Evolutionary conservation across 2,329 filamentous ascomycete genomes (phyloP).

Genomic region (Daldinia sp.): DNA sequence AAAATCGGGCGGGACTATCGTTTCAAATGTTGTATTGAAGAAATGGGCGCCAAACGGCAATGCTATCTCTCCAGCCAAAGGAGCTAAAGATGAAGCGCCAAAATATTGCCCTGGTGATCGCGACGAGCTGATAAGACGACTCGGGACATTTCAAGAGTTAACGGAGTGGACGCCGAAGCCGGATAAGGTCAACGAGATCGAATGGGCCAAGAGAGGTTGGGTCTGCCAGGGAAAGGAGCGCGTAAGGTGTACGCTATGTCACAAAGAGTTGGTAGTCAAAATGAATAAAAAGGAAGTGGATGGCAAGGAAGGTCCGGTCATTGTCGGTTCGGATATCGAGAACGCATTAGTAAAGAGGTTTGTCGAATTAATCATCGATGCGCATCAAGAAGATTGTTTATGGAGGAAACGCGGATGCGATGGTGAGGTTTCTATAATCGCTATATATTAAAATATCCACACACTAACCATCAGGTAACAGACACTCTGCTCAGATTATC

Average conservation of each 20-base stretch:
- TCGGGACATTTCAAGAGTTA: constrained; percentile 91
- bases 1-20: constrained; percentile 49
- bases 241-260: constrained; percentile 87
- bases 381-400: constrained; percentile 83
- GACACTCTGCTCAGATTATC: constrained; percentile 72
- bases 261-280: constrained; percentile 85
- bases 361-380: constrained; percentile 75
- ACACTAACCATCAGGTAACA: constrained; percentile 50
- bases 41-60: constrained; percentile 54
- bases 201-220: constrained; percentile 97
- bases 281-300: constrained; percentile 71
- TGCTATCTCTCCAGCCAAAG: constrained; percentile 45
- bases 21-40: constrained; percentile 58
- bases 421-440: constrained; percentile 60
- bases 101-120: constrained; percentile 91
- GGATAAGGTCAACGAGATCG: constrained; percentile 84
- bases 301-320: constrained; percentile 65
- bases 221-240: constrained; percentile 84
- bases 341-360: constrained; percentile 82
- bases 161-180: constrained; percentile 96
- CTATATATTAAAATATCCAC: background rate
- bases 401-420: constrained; percentile 93
- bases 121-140: constrained; percentile 80
- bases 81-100: constrained; percentile 57
- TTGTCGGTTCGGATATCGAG: constrained; percentile 72